These are phyloP conservation scores for Geotrichum carabidarum DNA, from an alignment of 1,139 yeast species.

Conservation along the genomic window DNA sequence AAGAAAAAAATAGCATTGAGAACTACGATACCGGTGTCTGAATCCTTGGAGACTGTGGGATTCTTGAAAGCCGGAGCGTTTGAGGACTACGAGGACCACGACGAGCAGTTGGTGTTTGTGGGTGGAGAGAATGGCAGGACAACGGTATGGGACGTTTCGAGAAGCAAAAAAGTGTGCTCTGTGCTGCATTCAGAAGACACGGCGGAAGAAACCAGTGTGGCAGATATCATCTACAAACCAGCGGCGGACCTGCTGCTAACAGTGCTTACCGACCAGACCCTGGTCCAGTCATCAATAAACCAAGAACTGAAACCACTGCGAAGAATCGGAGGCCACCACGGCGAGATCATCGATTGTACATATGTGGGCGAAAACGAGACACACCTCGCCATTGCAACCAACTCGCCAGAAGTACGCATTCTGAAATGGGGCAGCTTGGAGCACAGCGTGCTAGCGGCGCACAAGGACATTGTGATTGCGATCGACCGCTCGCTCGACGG, in stretches of 20 bases:
- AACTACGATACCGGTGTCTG: constrained; percentile 66
- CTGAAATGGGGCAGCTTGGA: constrained; percentile 44
- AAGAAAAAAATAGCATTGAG: constrained; percentile 46
- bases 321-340: constrained; percentile 87
- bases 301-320: constrained; percentile 43
- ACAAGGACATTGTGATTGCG: constrained; percentile 75
- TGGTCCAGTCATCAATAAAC: constrained; percentile 46
- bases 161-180: constrained; percentile 11
- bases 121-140: constrained; percentile 76
- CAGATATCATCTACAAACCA: constrained; percentile 23
- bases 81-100: constrained; percentile 28
- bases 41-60: constrained; percentile 78
- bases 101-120: constrained; percentile 49
- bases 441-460: constrained; percentile 55
- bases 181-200: constrained; percentile 17
- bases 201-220: constrained; percentile 25
- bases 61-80: constrained; percentile 42
- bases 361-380: constrained; percentile 55
- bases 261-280: constrained; percentile 79
- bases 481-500: constrained; percentile 78
- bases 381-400: constrained; percentile 76
- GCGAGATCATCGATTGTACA: constrained; percentile 80
- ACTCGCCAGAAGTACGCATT: constrained; percentile 83
- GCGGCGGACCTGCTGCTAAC: constrained; percentile 7
- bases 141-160: constrained; percentile 51